phyloP scores from a whole-genome alignment of 441 rosid genomes.

The Manihot esculenta region DNA sequence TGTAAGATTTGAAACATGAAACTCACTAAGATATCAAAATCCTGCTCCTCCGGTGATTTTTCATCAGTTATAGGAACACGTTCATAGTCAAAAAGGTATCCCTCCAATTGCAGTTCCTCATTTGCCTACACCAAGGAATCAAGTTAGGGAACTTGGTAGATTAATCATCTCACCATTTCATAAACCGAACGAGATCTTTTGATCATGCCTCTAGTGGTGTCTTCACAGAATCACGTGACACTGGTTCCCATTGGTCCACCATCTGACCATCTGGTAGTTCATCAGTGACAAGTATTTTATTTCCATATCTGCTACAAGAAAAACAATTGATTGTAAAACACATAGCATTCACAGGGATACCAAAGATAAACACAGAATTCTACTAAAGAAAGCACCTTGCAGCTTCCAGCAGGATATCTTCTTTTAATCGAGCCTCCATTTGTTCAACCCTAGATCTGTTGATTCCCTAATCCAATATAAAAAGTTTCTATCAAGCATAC shows the following conservation, averaged over 20 bases:
- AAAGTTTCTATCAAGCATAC: background rate
- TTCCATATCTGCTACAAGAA: constrained; percentile 72
- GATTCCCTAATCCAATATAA: constrained; percentile 62
- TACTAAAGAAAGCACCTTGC: constrained; percentile 53
- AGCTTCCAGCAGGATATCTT: constrained; percentile 90
- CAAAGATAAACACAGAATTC: constrained; percentile 16
- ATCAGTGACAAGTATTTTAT: constrained; percentile 99
- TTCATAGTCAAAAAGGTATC: constrained; percentile 87
- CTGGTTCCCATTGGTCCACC: constrained; percentile 99
- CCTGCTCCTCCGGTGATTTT: constrained; percentile 90
- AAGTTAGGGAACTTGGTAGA: constrained; percentile 24
- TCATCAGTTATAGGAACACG: constrained; percentile 98
- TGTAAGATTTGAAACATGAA: constrained; percentile 11
- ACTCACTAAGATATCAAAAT: constrained; percentile 89
- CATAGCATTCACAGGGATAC: background rate
- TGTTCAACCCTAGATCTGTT: constrained; percentile 91
- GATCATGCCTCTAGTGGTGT: constrained; percentile 81
- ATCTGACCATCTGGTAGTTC: constrained; percentile 99
- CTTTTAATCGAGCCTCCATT: constrained; percentile 93
- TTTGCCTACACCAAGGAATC: constrained; percentile 58
- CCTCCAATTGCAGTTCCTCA: constrained; percentile 88
- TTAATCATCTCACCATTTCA: constrained; percentile 16
- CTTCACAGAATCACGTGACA: constrained; percentile 84
- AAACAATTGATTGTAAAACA: constrained; percentile 19
- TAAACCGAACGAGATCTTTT: constrained; percentile 19